These are phyloP conservation scores for Holtermannia corniformis DNA, from an alignment of 768 basidiomycete species.

Conservation along the genomic window DNA sequence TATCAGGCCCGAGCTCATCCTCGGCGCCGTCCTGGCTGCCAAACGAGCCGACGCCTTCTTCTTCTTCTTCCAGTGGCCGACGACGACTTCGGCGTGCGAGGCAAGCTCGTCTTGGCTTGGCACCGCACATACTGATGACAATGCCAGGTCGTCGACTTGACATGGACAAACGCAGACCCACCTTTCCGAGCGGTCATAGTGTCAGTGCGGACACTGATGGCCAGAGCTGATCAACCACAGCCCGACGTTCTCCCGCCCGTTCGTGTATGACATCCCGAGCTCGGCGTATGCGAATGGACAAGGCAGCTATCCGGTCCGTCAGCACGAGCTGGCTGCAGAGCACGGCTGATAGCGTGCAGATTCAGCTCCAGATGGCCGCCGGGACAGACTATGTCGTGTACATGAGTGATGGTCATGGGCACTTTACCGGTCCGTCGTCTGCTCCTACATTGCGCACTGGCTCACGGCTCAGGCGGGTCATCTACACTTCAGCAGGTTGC, in stretches of 20 bases:
- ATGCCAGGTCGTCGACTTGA: slow-evolving; percentile 19
- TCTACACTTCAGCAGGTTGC: slow-evolving; percentile 22
- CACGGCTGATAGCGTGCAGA: slow-evolving; percentile 8
- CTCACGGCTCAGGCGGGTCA: slow-evolving; percentile 20
- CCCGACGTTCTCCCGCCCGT: slow-evolving; percentile 20
- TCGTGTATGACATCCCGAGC: slow-evolving; percentile 21
- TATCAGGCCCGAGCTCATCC: no score
- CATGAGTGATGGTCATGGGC: slow-evolving; percentile 23
- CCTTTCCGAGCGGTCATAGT: slow-evolving; percentile 25
- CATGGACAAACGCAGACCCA: slow-evolving; percentile 18
- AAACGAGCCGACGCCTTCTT: neutral
- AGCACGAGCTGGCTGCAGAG: neutral
- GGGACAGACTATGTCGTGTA: slow-evolving; percentile 23
- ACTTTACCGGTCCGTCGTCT: slow-evolving; percentile 15
- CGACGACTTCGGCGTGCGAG: slow-evolving; percentile 17
- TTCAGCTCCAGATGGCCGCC: slow-evolving; percentile 20
- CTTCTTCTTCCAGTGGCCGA: slow-evolving; percentile 31
- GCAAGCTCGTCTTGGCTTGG: slow-evolving; percentile 7
- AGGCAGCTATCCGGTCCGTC: slow-evolving; percentile 16
- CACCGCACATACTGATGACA: neutral
- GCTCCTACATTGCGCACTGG: neutral
- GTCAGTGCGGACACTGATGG: slow-evolving; percentile 11
- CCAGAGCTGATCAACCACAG: slow-evolving; percentile 1
- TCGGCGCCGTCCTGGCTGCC: no score
- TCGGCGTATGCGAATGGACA: slow-evolving; percentile 10